Conservation (phyloP, 768 basidiomycete genomes). For the Royoungia palumana region DNA sequence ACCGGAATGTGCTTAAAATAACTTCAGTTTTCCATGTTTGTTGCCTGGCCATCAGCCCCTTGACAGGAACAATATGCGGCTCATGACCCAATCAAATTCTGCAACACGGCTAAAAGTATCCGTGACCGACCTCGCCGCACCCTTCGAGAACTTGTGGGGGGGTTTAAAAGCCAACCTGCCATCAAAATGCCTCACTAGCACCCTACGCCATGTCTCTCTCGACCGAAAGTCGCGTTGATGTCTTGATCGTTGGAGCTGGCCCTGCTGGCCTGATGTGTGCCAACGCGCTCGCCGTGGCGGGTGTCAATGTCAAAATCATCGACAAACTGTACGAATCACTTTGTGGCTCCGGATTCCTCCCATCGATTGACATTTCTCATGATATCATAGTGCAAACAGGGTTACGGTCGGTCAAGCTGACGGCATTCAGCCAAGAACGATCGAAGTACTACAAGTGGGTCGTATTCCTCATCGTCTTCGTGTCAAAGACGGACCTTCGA, state of each 20-base stretch:
- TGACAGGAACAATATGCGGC: no score
- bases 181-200: neutral
- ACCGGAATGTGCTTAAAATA: no score
- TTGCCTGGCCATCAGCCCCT: no score
- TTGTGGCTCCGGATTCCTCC: neutral
- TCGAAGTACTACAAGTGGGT: conserved; percentile 49
- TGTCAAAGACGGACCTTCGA: neutral
- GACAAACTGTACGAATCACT: conserved; percentile 39
- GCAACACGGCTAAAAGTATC: no score
- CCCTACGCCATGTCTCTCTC: conserved; percentile 13
- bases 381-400: conserved; percentile 33
- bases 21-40: no score
- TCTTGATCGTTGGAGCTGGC: conserved; percentile 48
- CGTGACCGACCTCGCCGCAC: no score
- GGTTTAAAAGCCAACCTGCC: no score
- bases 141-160: no score
- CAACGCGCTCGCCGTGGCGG: conserved; percentile 48
- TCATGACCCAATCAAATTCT: no score
- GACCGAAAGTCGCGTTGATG: conserved; percentile 37
- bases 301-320: conserved; percentile 44
- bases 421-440: conserved; percentile 53
- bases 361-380: neutral
- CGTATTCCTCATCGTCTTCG: neutral
- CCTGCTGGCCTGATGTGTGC: conserved; percentile 67
- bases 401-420: conserved; percentile 52